Evolutionary conservation across 1,139 yeast species (phyloP), one percentile per base, ranked within the genome.

Genomic region (Pneumocystis oryctolagi): DNA sequence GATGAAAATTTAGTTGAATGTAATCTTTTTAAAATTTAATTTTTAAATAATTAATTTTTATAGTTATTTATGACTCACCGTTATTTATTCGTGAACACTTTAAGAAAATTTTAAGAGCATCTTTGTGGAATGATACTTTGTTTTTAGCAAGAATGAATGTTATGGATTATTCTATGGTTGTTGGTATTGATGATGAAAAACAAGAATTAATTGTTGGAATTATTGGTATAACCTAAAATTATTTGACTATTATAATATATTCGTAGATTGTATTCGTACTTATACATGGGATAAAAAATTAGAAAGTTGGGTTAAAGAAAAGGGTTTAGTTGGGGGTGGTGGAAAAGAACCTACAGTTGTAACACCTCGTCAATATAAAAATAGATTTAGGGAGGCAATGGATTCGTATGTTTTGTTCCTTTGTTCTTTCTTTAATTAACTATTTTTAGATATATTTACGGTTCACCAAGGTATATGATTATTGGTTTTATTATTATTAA

Each of bases 251-350:
- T 62, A 42, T 65, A 61, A 58, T 25, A 18, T 47, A 25, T 25
- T 47, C 20, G 25, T 59, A 67, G 74, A 94, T 73, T 94, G 95
- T 78, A 84, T 94, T 62, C 77, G 98, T 64, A 89, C 98, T 0
- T 94, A 90, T 70, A 94, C 99, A 0, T 94, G 99, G 99, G 99
- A 94, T 71, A 94, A 94, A 73, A 92, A 90, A 74, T 82, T 94
- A 31, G 99, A 94, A 72, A 89, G 95, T 72, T 94, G 98, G 98
- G 98, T 94, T 57, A 94, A 94, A 72, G 98, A 95, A 65, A 81
- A 85, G 68, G 95, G 95, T 16, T 76, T 94, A 59, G 96, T 89
- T 61, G 82, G 85, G 1, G 88, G 87, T 62, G 88, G 89, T 63
- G 89, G 90, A 1, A 89, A 87, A 70, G 96, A 89, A 68, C 99